Conservation (phyloP, 1,284 basidiomycete genomes). For the Papiliotrema nemorosa region DNA sequence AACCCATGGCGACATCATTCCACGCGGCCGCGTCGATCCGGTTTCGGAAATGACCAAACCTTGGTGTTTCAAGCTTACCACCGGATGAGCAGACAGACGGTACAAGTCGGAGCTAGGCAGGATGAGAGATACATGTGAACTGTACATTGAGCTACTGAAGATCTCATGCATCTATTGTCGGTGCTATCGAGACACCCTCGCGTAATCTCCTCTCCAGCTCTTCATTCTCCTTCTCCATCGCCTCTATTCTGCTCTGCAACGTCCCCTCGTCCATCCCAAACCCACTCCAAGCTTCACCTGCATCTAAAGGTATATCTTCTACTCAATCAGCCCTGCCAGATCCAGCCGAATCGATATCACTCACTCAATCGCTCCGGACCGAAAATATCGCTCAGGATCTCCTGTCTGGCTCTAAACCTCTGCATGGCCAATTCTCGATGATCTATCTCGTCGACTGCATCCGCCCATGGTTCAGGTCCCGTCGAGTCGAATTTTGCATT, state of each 20-base stretch:
- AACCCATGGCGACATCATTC: too few species aligned
- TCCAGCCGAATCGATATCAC: slow-evolving; percentile 6
- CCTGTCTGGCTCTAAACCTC: slow-evolving; percentile 40
- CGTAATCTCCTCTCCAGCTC: slow-evolving; percentile 21
- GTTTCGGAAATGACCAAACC: too few species aligned
- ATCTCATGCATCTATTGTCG: too few species aligned
- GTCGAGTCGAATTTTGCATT: not conserved
- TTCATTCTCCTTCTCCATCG: slow-evolving; percentile 36
- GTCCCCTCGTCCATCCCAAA: slow-evolving; percentile 34
- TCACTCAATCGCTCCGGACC: slow-evolving; percentile 42
- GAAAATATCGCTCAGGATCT: slow-evolving; percentile 42
- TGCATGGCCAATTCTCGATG: slow-evolving; percentile 42
- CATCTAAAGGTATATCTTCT: slow-evolving; percentile 25
- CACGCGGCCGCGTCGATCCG: too few species aligned
- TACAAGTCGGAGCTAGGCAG: too few species aligned
- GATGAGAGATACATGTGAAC: too few species aligned
- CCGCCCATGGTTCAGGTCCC: slow-evolving; percentile 40
- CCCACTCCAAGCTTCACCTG: slow-evolving; percentile 34
- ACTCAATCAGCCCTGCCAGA: not conserved
- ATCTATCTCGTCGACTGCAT: slow-evolving; percentile 43
- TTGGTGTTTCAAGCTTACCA: too few species aligned
- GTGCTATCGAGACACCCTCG: not conserved
- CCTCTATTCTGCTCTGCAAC: slow-evolving; percentile 37
- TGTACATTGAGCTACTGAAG: too few species aligned
- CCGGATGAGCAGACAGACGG: not conserved